A percentile compares a stretch with the other conserved stretches of the same genome.
phyloP scores from a whole-genome alignment of 129 eudicot species.

The Flaveria bidentis region DNA sequence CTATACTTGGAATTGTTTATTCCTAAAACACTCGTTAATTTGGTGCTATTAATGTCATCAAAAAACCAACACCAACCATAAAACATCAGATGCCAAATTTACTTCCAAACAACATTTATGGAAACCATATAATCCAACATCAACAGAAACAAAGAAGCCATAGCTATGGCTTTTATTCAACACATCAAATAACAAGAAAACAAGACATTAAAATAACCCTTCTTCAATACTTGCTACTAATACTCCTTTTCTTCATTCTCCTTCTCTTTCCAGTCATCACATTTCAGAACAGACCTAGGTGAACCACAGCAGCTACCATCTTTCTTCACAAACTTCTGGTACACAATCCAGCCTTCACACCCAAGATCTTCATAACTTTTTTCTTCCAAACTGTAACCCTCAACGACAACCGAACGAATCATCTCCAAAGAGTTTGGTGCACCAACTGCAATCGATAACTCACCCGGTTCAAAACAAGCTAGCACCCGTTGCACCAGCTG shows the following conservation, averaged over 20 bases:
- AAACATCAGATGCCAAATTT: not conserved
- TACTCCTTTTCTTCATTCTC: constrained; percentile 62
- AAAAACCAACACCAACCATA: not conserved
- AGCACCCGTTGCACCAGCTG: constrained; percentile 60
- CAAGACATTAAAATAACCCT: constrained; percentile 26
- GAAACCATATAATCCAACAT: not conserved
- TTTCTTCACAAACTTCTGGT: constrained; percentile 60
- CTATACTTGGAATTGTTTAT: too few species aligned
- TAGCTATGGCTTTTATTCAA: constrained; percentile 31
- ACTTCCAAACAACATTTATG: not conserved
- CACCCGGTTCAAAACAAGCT: constrained; percentile 69
- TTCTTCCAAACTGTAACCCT: constrained; percentile 56
- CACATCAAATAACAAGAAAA: not conserved
- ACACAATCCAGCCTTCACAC: constrained; percentile 54
- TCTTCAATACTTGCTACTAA: constrained; percentile 28
- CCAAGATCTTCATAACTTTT: constrained; percentile 59
- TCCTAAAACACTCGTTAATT: too few species aligned
- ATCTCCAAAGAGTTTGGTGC: constrained; percentile 41
- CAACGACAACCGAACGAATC: constrained; percentile 31
- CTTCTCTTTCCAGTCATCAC: constrained; percentile 55
- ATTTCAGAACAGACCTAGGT: constrained; percentile 59
- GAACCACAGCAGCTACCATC: constrained; percentile 51
- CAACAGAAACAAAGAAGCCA: constrained; percentile 21
- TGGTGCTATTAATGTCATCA: not conserved
- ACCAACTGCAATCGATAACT: constrained; percentile 78